Conservation (phyloP, 1,284 basidiomycete species). For the Cryptococcus hybrid region DNA sequence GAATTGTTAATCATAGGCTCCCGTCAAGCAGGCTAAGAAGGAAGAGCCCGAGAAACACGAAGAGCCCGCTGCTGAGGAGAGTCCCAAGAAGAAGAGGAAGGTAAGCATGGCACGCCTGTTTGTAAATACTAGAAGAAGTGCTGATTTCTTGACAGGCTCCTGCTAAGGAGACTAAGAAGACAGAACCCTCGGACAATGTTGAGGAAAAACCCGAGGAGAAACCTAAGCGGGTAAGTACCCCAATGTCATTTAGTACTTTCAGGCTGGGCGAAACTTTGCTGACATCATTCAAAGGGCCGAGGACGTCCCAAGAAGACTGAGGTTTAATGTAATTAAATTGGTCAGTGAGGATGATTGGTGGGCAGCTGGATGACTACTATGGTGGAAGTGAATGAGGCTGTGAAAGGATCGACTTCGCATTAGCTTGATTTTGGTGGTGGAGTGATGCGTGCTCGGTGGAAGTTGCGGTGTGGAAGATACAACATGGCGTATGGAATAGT, state of each 20-base stretch:
- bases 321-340: background rate
- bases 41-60: constrained; percentile 10
- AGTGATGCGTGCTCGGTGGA: too few species aligned
- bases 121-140: background rate
- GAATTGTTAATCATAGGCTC: background rate
- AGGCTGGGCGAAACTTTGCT: too few species aligned
- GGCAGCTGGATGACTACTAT: too few species aligned
- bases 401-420: too few species aligned
- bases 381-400: too few species aligned
- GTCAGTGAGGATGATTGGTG: too few species aligned
- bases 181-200: constrained; percentile 33
- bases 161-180: constrained; percentile 2
- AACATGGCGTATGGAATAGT: too few species aligned
- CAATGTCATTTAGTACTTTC: background rate
- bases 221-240: constrained; percentile 12
- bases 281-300: background rate
- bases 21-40: constrained; percentile 14
- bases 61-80: background rate
- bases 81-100: constrained; percentile 13
- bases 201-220: constrained; percentile 7
- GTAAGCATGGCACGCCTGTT: background rate
- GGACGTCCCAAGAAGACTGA: background rate
- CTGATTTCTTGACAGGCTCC: background rate
- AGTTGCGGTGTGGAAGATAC: too few species aligned
- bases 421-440: too few species aligned